Evolutionary conservation across 768 basidiomycete genomes (phyloP).

Genomic region (Collybia nuda): DNA sequence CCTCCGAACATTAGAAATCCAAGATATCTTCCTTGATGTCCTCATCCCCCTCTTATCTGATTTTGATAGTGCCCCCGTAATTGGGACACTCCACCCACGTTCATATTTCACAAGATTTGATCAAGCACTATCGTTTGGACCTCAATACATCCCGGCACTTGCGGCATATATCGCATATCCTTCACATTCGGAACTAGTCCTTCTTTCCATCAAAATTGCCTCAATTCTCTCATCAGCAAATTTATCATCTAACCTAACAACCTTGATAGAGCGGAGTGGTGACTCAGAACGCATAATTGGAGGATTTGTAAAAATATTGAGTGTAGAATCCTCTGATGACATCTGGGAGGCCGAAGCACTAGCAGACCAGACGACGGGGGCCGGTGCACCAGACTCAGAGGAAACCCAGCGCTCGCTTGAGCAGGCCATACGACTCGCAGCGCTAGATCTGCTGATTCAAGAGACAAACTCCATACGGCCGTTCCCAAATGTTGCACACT

Average conservation of each 20-base stretch:
- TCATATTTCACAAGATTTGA: constrained; percentile 76
- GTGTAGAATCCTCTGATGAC: constrained; percentile 60
- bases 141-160: constrained; percentile 76
- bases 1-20: constrained; percentile 78
- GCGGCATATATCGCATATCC: constrained; percentile 78
- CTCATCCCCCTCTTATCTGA: constrained; percentile 77
- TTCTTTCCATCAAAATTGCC: constrained; percentile 80
- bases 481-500: constrained; percentile 86
- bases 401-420: constrained; percentile 42
- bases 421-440: constrained; percentile 72
- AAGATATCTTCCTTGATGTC: constrained; percentile 88
- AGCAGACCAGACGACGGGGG: constrained; percentile 67
- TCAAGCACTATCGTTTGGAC: constrained; percentile 67
- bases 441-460: constrained; percentile 79
- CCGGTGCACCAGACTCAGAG: constrained; percentile 64
- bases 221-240: constrained; percentile 63
- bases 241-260: constrained; percentile 70
- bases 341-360: constrained; percentile 56
- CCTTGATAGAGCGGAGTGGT: constrained; percentile 74
- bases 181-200: constrained; percentile 67
- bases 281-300: constrained; percentile 85
- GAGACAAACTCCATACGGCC: constrained; percentile 62
- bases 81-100: constrained; percentile 57
- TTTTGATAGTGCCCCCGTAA: constrained; percentile 51
- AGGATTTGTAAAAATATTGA: constrained; percentile 72